Base-by-base conservation (phyloP, 257 asterid genomes). In the Salvia splendens region DNA sequence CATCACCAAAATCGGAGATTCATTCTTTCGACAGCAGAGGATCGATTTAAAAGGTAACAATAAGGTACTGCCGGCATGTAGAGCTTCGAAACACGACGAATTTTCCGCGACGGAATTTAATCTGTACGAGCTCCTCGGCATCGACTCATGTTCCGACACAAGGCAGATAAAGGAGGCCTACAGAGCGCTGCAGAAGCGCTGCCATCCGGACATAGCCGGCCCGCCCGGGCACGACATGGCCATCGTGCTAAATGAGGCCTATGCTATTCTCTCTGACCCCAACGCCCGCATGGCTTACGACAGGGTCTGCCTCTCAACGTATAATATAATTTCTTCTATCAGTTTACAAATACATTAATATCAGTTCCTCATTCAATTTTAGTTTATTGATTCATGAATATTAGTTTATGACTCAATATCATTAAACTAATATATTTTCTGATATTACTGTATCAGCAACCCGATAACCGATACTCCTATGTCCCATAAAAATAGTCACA, bases 181-280 rank as follows among this genome's bases (percentile, higher is more conserved):
- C 65, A 71, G 98, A 73, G 67, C 77, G 40, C 79, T 92, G 67
- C 98, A 92, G 84, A 92, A 92, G 70, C 83, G 88, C 15, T 92
- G 98, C 80, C 98, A 92, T 69, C 98, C 98, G 2, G 98, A 92
- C 56, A 83, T 92, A 20, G 96, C 97, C 20, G 98, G 97, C 15
- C 84, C 89, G 0, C 45, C 85, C 0, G 98, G 98, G 8, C 96
- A 92, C 74, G 97, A 92, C 69, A 89, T 92, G 96, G 97, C 97
- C 57, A 89, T 92, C 70, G 78, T 92, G 12, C 88, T 92, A n/a
- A 92, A 92, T 61, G 95, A 89, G 75, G 92, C 93, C 14, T 92
- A 92, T 40, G 87, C 95, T 60, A 81, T 92, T 67, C 93, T 92
- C 32, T 86, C 88, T 8, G 95, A 92, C 62, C 95, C 95, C 9